A percentile compares a stretch with the other conserved stretches of the same genome.
Evolutionary conservation across 495 filamentous ascomycete genomes (phyloP).

Genomic region (Neurospora sp.): DNA sequence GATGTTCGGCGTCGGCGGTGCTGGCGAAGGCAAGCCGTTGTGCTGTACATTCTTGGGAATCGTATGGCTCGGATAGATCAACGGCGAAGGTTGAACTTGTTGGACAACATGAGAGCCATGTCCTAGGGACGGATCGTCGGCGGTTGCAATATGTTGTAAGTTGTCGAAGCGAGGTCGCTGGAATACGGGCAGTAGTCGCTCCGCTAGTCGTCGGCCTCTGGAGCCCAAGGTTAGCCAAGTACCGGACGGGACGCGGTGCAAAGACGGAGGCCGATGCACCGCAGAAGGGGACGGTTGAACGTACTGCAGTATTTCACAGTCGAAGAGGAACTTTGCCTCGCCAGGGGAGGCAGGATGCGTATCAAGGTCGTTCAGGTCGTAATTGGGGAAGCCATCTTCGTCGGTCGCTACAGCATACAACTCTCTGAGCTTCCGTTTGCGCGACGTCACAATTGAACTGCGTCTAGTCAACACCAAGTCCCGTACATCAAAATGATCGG

Average conservation of each 20-base stretch:
- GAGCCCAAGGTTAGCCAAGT: conserved; percentile 2
- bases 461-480: conserved; percentile 26
- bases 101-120: conserved; percentile 12
- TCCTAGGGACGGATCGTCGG: conserved; percentile 16
- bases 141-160: conserved; percentile 20
- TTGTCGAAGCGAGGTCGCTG: conserved; percentile 36
- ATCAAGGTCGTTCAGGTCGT: conserved; percentile 32
- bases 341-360: conserved; percentile 39
- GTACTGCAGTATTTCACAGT: conserved; percentile 69
- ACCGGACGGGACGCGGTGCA: conserved; percentile 9
- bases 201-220: conserved; percentile 65
- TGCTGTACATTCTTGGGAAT: conserved; percentile 1
- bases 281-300: conserved; percentile 18
- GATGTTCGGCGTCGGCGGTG: conserved; percentile 12
- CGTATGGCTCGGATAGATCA: neutral
- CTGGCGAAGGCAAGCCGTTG: conserved; percentile 9
- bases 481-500: conserved; percentile 35
- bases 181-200: conserved; percentile 54
- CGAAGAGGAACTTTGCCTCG: conserved; percentile 60
- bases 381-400: conserved; percentile 32
- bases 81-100: neutral
- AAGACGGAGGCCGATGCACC: conserved; percentile 6
- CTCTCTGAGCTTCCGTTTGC: conserved; percentile 76
- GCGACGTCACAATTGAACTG: conserved; percentile 66
- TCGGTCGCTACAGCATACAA: conserved; percentile 55